Evolutionary conservation across 371 early-diverging fungal species (phyloP).

Genomic region (Mortierella polycephala): DNA sequence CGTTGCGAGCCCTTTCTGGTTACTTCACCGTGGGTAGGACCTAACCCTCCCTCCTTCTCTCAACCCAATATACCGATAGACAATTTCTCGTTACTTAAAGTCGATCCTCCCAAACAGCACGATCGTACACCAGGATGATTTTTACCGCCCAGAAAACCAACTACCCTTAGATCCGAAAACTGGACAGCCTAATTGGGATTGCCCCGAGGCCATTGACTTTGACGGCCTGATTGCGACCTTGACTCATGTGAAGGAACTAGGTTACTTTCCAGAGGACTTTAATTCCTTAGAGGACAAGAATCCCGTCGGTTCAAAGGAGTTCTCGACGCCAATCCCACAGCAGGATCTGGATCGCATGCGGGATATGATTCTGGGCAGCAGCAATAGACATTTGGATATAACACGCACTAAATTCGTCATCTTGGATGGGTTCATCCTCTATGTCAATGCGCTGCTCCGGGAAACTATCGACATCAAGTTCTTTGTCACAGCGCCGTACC

Average conservation of each 20-base stretch:
- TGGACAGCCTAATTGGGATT: constrained; percentile 86
- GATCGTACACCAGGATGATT: constrained; percentile 87
- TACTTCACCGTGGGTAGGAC: neutral
- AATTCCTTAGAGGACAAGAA: constrained; percentile 63
- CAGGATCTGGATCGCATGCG: constrained; percentile 11
- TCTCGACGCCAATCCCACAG: constrained; percentile 24
- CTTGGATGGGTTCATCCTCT: constrained; percentile 89
- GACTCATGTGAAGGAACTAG: constrained; percentile 53
- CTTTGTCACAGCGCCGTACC: constrained; percentile 69
- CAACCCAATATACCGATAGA: constrained; percentile 50
- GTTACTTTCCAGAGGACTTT: constrained; percentile 57
- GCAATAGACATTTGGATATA: constrained; percentile 1
- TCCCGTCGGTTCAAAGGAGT: constrained; percentile 41
- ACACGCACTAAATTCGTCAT: constrained; percentile 60
- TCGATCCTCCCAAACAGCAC: constrained; percentile 68
- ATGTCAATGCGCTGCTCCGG: constrained; percentile 56
- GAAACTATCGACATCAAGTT: constrained; percentile 69
- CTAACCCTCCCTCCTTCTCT: too few species aligned
- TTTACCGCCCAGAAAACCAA: constrained; percentile 75
- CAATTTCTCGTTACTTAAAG: constrained; percentile 67
- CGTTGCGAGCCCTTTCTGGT: too few species aligned
- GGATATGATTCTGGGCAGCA: constrained; percentile 11
- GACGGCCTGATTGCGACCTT: constrained; percentile 58
- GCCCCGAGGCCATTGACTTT: constrained; percentile 82
- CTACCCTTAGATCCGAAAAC: constrained; percentile 75